A percentile compares a stretch with the other conserved stretches of the same genome.
phyloP scores from a whole-genome alignment of 2,329 filamentous ascomycete genomes.

The Talaromyces pinophilus region DNA sequence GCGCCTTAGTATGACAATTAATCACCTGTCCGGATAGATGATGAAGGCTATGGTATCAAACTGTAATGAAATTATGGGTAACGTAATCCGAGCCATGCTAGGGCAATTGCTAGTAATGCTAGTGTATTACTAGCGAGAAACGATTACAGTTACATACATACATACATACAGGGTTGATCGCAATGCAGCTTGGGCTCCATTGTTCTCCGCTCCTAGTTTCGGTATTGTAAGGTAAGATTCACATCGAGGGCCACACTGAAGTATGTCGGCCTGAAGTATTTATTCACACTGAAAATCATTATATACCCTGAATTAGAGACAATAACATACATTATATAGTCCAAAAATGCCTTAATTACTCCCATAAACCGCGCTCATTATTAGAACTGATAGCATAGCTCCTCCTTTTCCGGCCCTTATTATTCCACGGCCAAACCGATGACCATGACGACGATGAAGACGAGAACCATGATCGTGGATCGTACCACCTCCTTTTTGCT shows the following conservation, averaged over 20 bases:
- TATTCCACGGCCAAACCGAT: slow-evolving; percentile 6
- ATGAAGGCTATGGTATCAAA: background rate
- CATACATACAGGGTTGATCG: background rate
- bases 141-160: background rate
- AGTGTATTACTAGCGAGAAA: background rate
- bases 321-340: background rate
- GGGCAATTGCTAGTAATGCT: background rate
- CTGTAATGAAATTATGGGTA: background rate
- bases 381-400: background rate
- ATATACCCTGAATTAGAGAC: background rate
- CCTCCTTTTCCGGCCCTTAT: slow-evolving; percentile 8
- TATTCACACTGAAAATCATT: background rate
- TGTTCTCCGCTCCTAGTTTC: no score
- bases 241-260: background rate
- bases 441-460: slow-evolving; percentile 27
- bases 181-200: background rate
- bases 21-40: no score
- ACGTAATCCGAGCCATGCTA: background rate
- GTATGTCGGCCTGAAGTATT: background rate
- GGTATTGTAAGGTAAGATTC: no score
- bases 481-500: slow-evolving; percentile 3
- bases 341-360: background rate
- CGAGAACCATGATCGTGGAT: slow-evolving; percentile 28
- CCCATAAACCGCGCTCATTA: slow-evolving; percentile 16
- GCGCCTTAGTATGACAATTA: background rate